phyloP scores from a whole-genome alignment of 768 basidiomycete genomes.

The Sporobolomyces roseus region DNA sequence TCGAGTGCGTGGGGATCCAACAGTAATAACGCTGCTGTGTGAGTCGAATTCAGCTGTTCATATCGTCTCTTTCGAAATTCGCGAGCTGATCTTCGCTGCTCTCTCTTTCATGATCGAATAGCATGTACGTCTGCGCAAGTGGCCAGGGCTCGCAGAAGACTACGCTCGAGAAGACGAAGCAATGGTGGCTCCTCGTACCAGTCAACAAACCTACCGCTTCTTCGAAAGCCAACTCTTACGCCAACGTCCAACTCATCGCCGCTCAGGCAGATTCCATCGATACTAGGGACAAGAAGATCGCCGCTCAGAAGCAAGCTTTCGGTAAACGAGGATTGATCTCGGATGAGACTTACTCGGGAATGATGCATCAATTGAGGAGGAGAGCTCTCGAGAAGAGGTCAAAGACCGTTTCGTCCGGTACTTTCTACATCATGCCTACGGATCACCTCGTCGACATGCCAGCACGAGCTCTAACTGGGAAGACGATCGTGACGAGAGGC shows the following conservation, averaged over 20 bases:
- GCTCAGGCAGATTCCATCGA: slow-evolving; percentile 34
- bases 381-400: slow-evolving; percentile 14
- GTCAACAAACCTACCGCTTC: slow-evolving; percentile 12
- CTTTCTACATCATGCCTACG: slow-evolving; percentile 23
- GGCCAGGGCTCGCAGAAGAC: slow-evolving; percentile 22
- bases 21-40: slow-evolving; percentile 30
- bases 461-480: slow-evolving; percentile 16
- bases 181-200: slow-evolving; percentile 34
- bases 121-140: slow-evolving; percentile 33
- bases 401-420: slow-evolving; percentile 24
- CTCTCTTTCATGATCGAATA: not conserved
- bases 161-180: slow-evolving; percentile 38
- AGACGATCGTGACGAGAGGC: slow-evolving; percentile 11
- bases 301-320: slow-evolving; percentile 33
- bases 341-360: not conserved
- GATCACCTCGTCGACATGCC: slow-evolving; percentile 34
- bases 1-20: slow-evolving; percentile 11
- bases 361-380: not conserved
- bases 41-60: not conserved
- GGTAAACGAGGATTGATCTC: not conserved
- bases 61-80: too few relatives aligned
- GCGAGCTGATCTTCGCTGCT: not conserved
- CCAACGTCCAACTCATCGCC: slow-evolving; percentile 37
- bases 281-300: slow-evolving; percentile 38
- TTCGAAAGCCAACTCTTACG: slow-evolving; percentile 1